These are phyloP conservation scores for Cadophora sp. DNA, from an alignment of 2,329 filamentous ascomycete genomes.

Conservation along the genomic window DNA sequence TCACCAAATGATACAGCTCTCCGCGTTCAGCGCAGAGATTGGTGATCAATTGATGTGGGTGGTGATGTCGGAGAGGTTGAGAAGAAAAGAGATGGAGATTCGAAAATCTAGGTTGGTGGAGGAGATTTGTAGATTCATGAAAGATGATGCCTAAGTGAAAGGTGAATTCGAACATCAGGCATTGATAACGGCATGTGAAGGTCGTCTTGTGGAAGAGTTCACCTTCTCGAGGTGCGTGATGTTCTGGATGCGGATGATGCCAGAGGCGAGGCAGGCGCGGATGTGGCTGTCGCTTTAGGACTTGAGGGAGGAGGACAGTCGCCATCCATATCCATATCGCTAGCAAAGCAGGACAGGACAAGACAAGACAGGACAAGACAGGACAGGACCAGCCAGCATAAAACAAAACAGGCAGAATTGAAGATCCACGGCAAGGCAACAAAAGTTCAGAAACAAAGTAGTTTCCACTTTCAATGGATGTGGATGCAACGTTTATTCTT, in stretches of 20 bases:
- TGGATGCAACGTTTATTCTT: not conserved
- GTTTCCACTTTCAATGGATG: not conserved
- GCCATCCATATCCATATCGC: constrained; percentile 7
- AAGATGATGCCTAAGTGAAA: constrained; percentile 10
- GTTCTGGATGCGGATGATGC: not conserved
- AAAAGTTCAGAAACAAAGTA: not conserved
- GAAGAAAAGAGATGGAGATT: not conserved
- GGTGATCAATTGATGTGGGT: not conserved
- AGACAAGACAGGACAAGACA: not conserved
- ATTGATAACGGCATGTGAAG: constrained; percentile 3
- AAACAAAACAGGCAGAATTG: not conserved
- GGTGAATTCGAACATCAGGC: not conserved
- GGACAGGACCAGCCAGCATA: not conserved
- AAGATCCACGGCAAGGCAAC: not conserved
- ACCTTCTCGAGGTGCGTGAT: not conserved
- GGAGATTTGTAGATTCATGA: not conserved
- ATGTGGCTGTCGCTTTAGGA: not conserved
- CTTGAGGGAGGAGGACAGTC: not conserved
- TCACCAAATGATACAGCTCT: not conserved
- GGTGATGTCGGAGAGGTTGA: not conserved
- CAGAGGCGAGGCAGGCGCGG: not conserved
- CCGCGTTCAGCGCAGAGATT: not conserved
- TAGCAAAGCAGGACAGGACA: not conserved
- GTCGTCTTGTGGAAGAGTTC: not conserved
- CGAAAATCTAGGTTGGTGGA: not conserved